A percentile compares a stretch with the other conserved stretches of the same genome.
Conservation (phyloP, 177 flowering plant species). For the Vitis hybrid region DNA sequence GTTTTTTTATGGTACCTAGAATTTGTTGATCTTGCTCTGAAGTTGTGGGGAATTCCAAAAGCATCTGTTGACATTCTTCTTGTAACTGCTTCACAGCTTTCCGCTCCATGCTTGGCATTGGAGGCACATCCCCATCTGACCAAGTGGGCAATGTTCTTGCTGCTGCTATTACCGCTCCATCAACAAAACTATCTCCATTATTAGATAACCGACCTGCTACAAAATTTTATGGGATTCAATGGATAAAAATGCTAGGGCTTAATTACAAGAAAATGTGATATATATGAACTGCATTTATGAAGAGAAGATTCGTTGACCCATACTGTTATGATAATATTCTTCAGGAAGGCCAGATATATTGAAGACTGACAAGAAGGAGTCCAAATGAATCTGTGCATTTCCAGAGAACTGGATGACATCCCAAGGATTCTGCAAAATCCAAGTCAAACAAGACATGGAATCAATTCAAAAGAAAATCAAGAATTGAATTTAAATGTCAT, state of each 20-base stretch:
- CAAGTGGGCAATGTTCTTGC: conserved; percentile 93
- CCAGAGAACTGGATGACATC: conserved; percentile 79
- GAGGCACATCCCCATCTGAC: conserved; percentile 91
- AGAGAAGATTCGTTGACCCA: conserved; percentile 11
- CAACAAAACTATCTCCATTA: conserved; percentile 65
- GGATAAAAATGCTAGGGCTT: not conserved
- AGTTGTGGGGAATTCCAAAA: conserved; percentile 71
- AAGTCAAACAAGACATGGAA: conserved; percentile 2
- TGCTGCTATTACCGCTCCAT: conserved; percentile 95
- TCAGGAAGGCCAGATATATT: conserved; percentile 84
- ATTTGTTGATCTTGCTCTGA: conserved; percentile 72
- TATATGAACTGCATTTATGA: not conserved
- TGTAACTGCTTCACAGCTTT: conserved; percentile 77
- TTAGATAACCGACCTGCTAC: conserved; percentile 54
- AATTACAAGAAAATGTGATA: not conserved
- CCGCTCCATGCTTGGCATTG: conserved; percentile 75
- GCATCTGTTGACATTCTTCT: conserved; percentile 81
- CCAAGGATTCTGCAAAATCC: conserved; percentile 89
- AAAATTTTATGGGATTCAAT: conserved; percentile 11
- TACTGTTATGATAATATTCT: conserved; percentile 85
- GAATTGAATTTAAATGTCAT: not conserved
- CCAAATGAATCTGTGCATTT: conserved; percentile 68
- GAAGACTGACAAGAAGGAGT: conserved; percentile 91
- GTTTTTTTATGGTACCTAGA: conserved; percentile 50
- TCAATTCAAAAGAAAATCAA: not conserved